phyloP scores from a whole-genome alignment of 2,329 filamentous ascomycete genomes.

The Fusarium bactridioides region DNA sequence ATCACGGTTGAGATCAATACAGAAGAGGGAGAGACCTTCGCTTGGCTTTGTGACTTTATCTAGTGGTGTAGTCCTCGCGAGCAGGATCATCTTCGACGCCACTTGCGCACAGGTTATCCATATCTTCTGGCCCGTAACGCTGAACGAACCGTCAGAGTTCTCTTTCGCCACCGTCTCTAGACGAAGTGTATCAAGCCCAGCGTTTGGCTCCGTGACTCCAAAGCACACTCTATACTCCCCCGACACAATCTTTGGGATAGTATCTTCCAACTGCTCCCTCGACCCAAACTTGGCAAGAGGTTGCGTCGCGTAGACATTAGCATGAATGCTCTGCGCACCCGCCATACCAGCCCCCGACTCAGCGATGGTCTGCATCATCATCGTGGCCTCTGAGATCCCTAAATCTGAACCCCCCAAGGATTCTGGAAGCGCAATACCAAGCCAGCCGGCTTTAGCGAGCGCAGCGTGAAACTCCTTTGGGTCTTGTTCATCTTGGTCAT shows the following conservation, averaged over 20 bases:
- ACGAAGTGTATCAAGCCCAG: slow-evolving; percentile 79
- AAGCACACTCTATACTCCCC: slow-evolving; percentile 80
- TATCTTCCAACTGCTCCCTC: slow-evolving; percentile 66
- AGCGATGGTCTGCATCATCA: slow-evolving; percentile 86
- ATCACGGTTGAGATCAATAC: slow-evolving; percentile 74
- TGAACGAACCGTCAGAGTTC: slow-evolving; percentile 64
- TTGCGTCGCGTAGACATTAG: slow-evolving; percentile 79
- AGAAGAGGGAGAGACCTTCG: slow-evolving; percentile 83
- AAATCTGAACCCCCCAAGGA: slow-evolving; percentile 76
- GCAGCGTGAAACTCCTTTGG: slow-evolving; percentile 80
- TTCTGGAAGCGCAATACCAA: slow-evolving; percentile 82
- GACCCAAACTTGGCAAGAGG: slow-evolving; percentile 77
- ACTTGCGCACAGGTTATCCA: slow-evolving; percentile 91
- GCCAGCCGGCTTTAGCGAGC: slow-evolving; percentile 78
- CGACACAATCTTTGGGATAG: slow-evolving; percentile 74
- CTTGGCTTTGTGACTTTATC: slow-evolving; percentile 73
- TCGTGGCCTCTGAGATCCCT: slow-evolving; percentile 81
- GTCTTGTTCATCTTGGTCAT: slow-evolving; percentile 74
- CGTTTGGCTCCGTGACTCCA: slow-evolving; percentile 84
- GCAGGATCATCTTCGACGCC: slow-evolving; percentile 81
- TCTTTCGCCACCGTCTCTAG: slow-evolving; percentile 71
- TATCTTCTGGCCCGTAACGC: slow-evolving; percentile 81
- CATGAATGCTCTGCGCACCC: slow-evolving; percentile 68
- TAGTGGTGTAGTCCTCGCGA: slow-evolving; percentile 76
- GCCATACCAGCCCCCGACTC: slow-evolving; percentile 84